Evolutionary conservation across 495 filamentous ascomycete genomes (phyloP).

Genomic region (Podospora anserina): DNA sequence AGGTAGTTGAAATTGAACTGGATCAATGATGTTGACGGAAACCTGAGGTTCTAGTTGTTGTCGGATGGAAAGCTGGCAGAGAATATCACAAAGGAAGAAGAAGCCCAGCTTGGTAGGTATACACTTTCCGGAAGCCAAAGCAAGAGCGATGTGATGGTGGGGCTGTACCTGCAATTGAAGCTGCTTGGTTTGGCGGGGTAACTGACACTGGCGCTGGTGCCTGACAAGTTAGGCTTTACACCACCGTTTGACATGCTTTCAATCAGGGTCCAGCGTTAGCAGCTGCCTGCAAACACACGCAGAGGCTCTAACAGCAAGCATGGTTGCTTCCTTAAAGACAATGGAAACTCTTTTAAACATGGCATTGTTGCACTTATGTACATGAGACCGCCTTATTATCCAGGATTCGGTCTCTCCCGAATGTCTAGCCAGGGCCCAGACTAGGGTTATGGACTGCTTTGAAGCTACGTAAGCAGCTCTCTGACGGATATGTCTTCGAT

Average conservation of each 20-base stretch:
- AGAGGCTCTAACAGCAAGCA: background rate
- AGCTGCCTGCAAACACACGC: background rate
- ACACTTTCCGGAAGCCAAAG: background rate
- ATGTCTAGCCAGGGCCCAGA: background rate
- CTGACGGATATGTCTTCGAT: background rate
- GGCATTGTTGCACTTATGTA: background rate
- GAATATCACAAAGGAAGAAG: constrained; percentile 9
- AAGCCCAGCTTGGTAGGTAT: background rate
- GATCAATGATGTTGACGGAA: background rate
- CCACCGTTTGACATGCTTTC: background rate
- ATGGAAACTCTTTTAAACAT: background rate
- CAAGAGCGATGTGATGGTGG: constrained; percentile 15
- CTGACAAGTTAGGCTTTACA: constrained; percentile 14
- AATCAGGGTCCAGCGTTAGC: constrained; percentile 9
- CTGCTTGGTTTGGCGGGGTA: constrained; percentile 17
- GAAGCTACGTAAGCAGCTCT: background rate
- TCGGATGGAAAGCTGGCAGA: background rate
- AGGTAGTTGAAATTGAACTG: background rate
- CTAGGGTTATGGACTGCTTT: background rate
- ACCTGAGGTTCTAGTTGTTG: background rate
- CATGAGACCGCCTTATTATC: no score
- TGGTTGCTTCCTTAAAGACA: no score
- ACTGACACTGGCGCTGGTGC: constrained; percentile 6
- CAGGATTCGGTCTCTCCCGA: background rate
- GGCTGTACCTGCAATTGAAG: constrained; percentile 15